Evolutionary conservation across 345 rosid species (phyloP).

Genomic region (Salix dunnii): DNA sequence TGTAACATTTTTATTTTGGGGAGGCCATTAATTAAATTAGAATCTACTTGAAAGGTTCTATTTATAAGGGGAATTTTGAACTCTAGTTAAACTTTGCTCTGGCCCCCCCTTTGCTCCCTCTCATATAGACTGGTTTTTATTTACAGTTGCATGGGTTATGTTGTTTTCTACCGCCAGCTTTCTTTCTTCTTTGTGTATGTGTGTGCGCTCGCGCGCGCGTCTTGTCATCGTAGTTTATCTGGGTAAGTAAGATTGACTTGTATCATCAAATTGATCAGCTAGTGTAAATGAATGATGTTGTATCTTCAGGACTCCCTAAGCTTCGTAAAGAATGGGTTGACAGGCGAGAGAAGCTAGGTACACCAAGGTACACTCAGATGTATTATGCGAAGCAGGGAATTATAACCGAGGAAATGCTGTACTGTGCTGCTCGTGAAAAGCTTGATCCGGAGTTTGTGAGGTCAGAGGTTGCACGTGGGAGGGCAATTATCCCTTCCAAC

Average conservation of each 20-base stretch:
- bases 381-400: constrained; percentile 96
- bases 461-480: constrained; percentile 94
- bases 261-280: constrained; percentile 1
- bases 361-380: constrained; percentile 93
- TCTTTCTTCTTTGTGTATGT: no score
- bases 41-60: neutral
- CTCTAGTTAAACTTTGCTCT: neutral
- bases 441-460: constrained; percentile 96
- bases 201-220: neutral
- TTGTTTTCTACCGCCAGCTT: neutral
- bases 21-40: neutral
- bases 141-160: neutral
- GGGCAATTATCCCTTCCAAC: constrained; percentile 98
- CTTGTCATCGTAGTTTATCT: neutral
- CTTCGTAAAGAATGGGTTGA: constrained; percentile 89
- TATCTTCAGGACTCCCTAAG: constrained; percentile 78
- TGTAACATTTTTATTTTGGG: neutral
- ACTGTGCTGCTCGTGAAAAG: constrained; percentile 87
- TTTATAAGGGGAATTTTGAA: neutral
- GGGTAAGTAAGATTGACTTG: neutral
- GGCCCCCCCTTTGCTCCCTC: no score
- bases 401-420: constrained; percentile 91
- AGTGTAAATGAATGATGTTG: constrained; percentile 10
- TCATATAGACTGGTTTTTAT: neutral
- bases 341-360: constrained; percentile 63